Conservation (phyloP, 2,329 filamentous ascomycete genomes). For the Leptographium galeiforme region DNA sequence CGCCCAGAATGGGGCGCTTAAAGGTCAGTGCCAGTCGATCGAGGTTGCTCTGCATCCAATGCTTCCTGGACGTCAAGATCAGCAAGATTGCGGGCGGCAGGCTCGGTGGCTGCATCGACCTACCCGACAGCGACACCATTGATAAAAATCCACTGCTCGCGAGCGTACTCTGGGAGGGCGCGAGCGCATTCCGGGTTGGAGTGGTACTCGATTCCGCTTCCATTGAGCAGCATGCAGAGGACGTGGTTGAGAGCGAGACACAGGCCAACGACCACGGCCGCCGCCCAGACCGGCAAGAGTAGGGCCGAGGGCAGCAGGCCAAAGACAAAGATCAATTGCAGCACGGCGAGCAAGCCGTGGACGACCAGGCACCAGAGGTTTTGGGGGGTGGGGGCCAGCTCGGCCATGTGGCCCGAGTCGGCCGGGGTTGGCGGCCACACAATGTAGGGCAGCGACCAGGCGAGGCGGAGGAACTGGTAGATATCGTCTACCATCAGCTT, state of each 20-base stretch:
- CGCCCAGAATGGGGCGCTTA: slow-evolving; percentile 53
- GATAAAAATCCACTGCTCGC: slow-evolving; percentile 69
- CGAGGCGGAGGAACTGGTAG: slow-evolving; percentile 40
- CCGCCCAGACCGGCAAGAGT: slow-evolving; percentile 36
- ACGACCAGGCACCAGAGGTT: slow-evolving; percentile 45
- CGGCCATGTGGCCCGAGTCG: slow-evolving; percentile 43
- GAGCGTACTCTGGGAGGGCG: slow-evolving; percentile 32
- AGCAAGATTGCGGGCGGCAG: not conserved
- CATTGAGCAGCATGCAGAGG: slow-evolving; percentile 41
- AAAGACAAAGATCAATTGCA: slow-evolving; percentile 49
- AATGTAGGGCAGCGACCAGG: slow-evolving; percentile 46
- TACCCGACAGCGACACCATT: slow-evolving; percentile 58
- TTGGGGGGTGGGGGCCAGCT: slow-evolving; percentile 43
- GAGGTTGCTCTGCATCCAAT: slow-evolving; percentile 59
- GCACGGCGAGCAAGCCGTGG: slow-evolving; percentile 42
- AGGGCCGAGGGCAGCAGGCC: slow-evolving; percentile 40
- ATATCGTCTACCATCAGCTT: slow-evolving; percentile 37
- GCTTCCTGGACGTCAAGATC: slow-evolving; percentile 25
- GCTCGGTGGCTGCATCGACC: slow-evolving; percentile 12
- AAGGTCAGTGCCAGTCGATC: slow-evolving; percentile 61
- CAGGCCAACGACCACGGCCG: slow-evolving; percentile 21
- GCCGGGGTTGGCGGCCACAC: slow-evolving; percentile 42
- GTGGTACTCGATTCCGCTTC: slow-evolving; percentile 34
- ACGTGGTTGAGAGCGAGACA: slow-evolving; percentile 37
- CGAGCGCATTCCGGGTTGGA: slow-evolving; percentile 41